Evolutionary conservation across 2,329 filamentous ascomycete species (phyloP).

Genomic region (Onygena corvina): DNA sequence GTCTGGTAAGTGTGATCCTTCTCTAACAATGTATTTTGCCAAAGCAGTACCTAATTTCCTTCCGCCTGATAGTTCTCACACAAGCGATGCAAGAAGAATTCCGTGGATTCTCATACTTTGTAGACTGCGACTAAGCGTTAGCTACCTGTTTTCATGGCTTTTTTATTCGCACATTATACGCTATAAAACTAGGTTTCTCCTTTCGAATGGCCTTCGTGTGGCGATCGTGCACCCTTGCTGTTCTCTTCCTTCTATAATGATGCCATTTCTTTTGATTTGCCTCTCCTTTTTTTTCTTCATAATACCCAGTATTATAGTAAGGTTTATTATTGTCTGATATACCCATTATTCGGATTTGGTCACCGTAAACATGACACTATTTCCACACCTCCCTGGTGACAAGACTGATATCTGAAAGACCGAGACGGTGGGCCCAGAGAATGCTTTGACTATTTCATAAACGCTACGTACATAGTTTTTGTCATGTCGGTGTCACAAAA

Average conservation of each 20-base stretch:
- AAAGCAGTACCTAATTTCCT: constrained; percentile 13
- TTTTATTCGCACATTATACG: neutral
- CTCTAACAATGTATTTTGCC: neutral
- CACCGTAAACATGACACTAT: neutral
- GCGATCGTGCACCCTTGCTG: neutral
- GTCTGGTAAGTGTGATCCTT: constrained; percentile 56
- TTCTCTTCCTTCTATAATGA: constrained; percentile 3
- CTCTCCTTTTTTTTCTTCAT: constrained; percentile 2
- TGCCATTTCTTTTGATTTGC: neutral
- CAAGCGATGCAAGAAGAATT: constrained; percentile 99
- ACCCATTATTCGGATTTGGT: neutral
- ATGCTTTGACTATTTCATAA: neutral
- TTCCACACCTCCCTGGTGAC: neutral
- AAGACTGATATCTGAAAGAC: neutral
- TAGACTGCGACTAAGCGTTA: constrained; percentile 60
- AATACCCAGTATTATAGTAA: constrained; percentile 6
- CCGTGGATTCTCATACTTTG: constrained; percentile 94
- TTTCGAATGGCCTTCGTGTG: neutral
- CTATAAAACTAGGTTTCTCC: neutral
- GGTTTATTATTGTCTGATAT: constrained; percentile 3
- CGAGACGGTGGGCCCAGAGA: neutral
- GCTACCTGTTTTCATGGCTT: neutral
- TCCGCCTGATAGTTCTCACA: constrained; percentile 58
- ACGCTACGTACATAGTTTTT: neutral
- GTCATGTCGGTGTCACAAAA: neutral